Evolutionary conservation across 768 basidiomycete genomes (phyloP), one percentile per base, ranked within the genome.

Genomic region (Suillus subluteus): DNA sequence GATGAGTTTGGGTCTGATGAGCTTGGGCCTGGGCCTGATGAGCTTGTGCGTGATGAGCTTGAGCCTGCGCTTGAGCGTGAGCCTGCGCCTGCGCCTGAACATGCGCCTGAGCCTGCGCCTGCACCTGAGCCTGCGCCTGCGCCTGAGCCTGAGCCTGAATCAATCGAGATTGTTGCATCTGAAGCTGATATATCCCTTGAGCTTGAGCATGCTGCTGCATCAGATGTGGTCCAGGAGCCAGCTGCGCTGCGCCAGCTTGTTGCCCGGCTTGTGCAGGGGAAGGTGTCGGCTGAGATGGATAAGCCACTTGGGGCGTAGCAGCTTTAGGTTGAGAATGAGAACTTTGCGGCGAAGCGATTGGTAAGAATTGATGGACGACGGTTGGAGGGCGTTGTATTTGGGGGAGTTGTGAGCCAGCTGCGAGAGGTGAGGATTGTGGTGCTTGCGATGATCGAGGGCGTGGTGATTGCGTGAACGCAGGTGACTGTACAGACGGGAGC

Each of bases 381-480:
- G 76, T 40, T 50, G 69, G 70, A 64, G 69, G 63, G 37, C 76
- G 78, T 62, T 66, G 72, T 58, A 71, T 72, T 18, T 66, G 58
- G 12, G 78, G 75, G 55, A 76, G 72, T 37, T 77, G 76, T 11
- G 72, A 74, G 62, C 78, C 76, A 1, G 71, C 30, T 6, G 68
- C 70, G 3, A 72, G 76, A 59, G 76, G 76, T 16, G 76, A 77
- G 35, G 76, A 79, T 65, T 70, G 76, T 23, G 66, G 69, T 18
- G 76, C 58, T 68, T 77, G 76, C 7, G 76, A 76, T 46, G 76
- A 78, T 18, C 74, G 72, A 37, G 76, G 76, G 32, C 77, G 78
- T 44, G 76, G 76, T 32, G 76, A 79, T 59, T 78, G 76, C 50
- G 76, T 77, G 69, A 79, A 77, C 37, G 76, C 76, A 55, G 76